Evolutionary conservation across 2,329 filamentous ascomycete genomes (phyloP), one percentile per base, ranked within the genome.

Genomic region (Alternaria hordeiaustralica): DNA sequence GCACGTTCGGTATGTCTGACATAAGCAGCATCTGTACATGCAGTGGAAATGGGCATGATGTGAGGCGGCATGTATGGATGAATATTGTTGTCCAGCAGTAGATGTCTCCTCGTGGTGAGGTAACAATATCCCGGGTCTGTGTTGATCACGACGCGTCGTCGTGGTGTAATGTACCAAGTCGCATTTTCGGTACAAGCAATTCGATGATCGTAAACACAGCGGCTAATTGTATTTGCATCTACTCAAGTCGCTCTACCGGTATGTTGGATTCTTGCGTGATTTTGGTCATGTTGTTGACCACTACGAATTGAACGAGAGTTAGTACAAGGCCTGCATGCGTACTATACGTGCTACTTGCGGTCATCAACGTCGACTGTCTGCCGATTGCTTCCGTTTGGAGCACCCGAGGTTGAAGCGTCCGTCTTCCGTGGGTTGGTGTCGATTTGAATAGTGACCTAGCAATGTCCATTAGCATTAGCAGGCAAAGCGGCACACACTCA

Each of bases 371-470:
- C 71, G 10, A 75, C 58, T 15, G 70, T 59, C n/a, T 70, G 60
- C 13, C 46, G 25, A n/a, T 21, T 51, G 15, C 25, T 60, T 4
- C 28, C 28, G 41, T 55, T 58, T n/a, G 54, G 45, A n/a, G 28
- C 69, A 45, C 68, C 64, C 6, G 64, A 64, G 9, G 62, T 72
- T 6, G 75, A 66, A 46, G 75, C 67, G 2, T 78, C 74, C 70
- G 76, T 78, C 65, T 82, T 80, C 0, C 82, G 80, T 30, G 83
- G 83, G 65, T 82, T 80, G 6, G 82, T 83, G 55, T 85, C 81
- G 47, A 84, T 83, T 63, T 82, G 80, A 28, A 84, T 82, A 6
- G 84, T 85, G 41, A 85, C 84, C 84, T 85, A 53, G 10, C 7
- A 11, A 36, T 26, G 15, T 36, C 21, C 18, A 41, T 67, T 23